A percentile compares a stretch with the other conserved stretches of the same genome.
phyloP scores from a whole-genome alignment of 2,329 filamentous ascomycete species.

The Bipolaris cookei region DNA sequence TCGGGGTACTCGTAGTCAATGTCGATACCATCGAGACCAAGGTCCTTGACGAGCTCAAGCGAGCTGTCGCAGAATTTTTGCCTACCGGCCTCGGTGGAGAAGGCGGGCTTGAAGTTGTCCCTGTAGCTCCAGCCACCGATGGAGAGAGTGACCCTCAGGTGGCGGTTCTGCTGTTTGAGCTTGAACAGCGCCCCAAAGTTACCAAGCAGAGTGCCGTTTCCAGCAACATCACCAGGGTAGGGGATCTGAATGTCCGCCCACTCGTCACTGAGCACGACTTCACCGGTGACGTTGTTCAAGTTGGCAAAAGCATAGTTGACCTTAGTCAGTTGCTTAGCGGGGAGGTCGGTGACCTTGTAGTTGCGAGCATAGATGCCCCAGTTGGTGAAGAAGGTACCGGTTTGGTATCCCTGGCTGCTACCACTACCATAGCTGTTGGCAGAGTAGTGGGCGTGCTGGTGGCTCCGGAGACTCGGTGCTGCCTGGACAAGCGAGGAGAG shows the following conservation, averaged over 20 bases:
- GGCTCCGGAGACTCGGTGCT: slow-evolving; percentile 13
- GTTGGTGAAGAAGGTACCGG: slow-evolving; percentile 75
- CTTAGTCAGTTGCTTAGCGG: slow-evolving; percentile 81
- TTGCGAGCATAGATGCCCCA: slow-evolving; percentile 84
- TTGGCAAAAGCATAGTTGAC: slow-evolving; percentile 92
- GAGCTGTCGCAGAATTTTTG: slow-evolving; percentile 71
- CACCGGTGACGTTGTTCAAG: slow-evolving; percentile 75
- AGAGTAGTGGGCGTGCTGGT: slow-evolving; percentile 8
- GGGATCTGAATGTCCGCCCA: slow-evolving; percentile 61
- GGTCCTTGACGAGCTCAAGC: slow-evolving; percentile 76
- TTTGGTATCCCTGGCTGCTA: slow-evolving; percentile 56
- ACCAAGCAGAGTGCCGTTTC: slow-evolving; percentile 72
- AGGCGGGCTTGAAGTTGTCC: slow-evolving; percentile 74
- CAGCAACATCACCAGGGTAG: slow-evolving; percentile 69
- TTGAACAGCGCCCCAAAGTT: slow-evolving; percentile 78
- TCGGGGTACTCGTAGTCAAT: slow-evolving; percentile 57
- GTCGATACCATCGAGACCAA: slow-evolving; percentile 68
- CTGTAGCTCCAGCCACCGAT: slow-evolving; percentile 83
- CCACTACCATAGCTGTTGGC: slow-evolving; percentile 37
- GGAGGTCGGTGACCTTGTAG: slow-evolving; percentile 81
- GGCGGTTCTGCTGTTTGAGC: slow-evolving; percentile 76
- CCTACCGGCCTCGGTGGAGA: slow-evolving; percentile 66
- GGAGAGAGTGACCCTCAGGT: slow-evolving; percentile 78
- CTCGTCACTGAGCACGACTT: slow-evolving; percentile 56
- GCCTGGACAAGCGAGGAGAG: slow-evolving; percentile 26